These are phyloP conservation scores for Penicillium desertorum DNA, from an alignment of 495 filamentous ascomycete species.

Conservation along the genomic window DNA sequence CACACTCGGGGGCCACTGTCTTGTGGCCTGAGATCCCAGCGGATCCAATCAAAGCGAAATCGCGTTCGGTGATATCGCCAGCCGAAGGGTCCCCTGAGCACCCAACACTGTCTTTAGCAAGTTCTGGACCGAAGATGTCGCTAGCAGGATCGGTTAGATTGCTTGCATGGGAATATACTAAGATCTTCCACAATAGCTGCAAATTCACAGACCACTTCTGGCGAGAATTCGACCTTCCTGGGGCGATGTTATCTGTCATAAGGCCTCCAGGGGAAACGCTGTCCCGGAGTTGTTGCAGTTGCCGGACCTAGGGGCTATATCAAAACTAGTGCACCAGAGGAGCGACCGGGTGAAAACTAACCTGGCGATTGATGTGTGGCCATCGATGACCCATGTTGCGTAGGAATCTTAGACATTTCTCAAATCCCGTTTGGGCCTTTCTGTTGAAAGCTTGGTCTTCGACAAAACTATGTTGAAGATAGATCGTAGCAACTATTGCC, in stretches of 20 bases:
- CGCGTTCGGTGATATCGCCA: slow-evolving; percentile 26
- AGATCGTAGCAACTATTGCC: slow-evolving; percentile 35
- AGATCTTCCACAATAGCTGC: slow-evolving; percentile 33
- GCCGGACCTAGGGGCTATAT: slow-evolving; percentile 17
- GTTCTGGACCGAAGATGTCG: slow-evolving; percentile 30
- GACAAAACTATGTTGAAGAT: slow-evolving; percentile 40
- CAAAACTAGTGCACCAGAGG: not conserved
- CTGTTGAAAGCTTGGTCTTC: slow-evolving; percentile 34
- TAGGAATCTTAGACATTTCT: slow-evolving; percentile 36
- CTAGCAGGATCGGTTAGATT: slow-evolving; percentile 15
- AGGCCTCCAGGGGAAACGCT: slow-evolving; percentile 29
- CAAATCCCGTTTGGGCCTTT: slow-evolving; percentile 32
- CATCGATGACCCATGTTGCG: slow-evolving; percentile 26
- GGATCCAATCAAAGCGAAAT: slow-evolving; percentile 37
- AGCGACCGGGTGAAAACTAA: not conserved
- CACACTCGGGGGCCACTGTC: slow-evolving; percentile 34
- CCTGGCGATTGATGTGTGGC: slow-evolving; percentile 35
- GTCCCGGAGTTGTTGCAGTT: slow-evolving; percentile 31
- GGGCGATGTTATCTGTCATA: slow-evolving; percentile 6
- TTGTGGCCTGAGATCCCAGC: slow-evolving; percentile 39
- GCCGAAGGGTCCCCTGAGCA: slow-evolving; percentile 8
- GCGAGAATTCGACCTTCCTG: not conserved
- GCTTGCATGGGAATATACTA: slow-evolving; percentile 34
- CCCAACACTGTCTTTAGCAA: slow-evolving; percentile 24
- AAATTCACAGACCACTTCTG: slow-evolving; percentile 34